Base-by-base conservation (phyloP, 2,329 filamentous ascomycete species). In the Nemania serpens region DNA sequence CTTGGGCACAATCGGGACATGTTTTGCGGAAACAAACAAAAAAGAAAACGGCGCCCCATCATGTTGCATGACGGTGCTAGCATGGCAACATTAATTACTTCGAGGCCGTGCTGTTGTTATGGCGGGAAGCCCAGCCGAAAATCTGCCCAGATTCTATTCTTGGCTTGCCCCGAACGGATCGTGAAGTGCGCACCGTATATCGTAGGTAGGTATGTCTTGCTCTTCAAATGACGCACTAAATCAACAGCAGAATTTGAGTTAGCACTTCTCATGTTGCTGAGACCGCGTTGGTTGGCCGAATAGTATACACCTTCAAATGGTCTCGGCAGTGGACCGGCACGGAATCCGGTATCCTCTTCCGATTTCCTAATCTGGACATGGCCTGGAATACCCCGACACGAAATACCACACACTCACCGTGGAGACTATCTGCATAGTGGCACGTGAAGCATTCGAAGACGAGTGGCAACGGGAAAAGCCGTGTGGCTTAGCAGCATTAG, bases 121-220 rank as follows among this genome's bases (percentile, higher is more conserved):
- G 42, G 17, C 62, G 62, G 62, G 49, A 56, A 36, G 22, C 33
- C 49, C n/a, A 47, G 49, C 62, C 62, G 56, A 59, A 52, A 59
- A 58, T 34, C 34, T 58, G 17, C 33, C 34, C 45, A 22, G 33
- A n/a, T 58, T 46, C 41, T 33, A 29, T 39, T 56, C 56, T 63
- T 54, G 48, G 51, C 47, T 50, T 57, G 13, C 17, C 25, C 33
- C 25, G n/a, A 48, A 18, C 5, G 10, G 18, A 12, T 25, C 42
- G 36, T 34, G 25, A 54, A 39, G 13, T n/a, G 33, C 29, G 29
- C 12, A 48, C 25, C 25, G 25, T 29, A 4, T 29, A 7, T 29
- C 25, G 25, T 29, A 29, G 3, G 25, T 29, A 29, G 3, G 25
- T 7, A 29, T 29, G 25, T 29, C n/a, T 37, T 6, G 18, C 22